Evolutionary conservation across 768 basidiomycete species (phyloP).

Genomic region (Phylloporus scabripes): DNA sequence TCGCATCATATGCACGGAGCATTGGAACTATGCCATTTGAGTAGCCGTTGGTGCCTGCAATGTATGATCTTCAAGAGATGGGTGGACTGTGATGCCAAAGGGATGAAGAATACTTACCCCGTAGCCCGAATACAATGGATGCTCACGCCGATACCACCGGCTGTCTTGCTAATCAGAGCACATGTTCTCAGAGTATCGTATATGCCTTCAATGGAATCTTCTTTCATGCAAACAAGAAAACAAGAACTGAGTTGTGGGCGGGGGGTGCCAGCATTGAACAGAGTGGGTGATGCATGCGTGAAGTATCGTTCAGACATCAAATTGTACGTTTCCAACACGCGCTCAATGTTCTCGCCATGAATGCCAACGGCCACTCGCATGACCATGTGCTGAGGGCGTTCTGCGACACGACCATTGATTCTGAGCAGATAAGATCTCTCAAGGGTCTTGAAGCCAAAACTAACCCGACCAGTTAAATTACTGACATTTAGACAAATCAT

Average conservation of each 20-base stretch:
- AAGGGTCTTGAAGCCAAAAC: conserved; percentile 99
- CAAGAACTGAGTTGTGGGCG: conserved; percentile 93
- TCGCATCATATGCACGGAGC: conserved; percentile 96
- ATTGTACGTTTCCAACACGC: conserved; percentile 86
- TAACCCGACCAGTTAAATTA: conserved; percentile 22
- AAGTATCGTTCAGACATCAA: conserved; percentile 98
- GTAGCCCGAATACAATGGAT: conserved; percentile 97
- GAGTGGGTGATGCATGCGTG: conserved; percentile 94
- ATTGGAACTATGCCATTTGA: conserved; percentile 99
- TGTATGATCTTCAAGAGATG: conserved; percentile 69
- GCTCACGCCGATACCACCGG: conserved; percentile 93
- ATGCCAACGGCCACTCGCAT: conserved; percentile 99
- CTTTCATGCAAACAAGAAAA: conserved; percentile 98
- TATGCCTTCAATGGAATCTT: conserved; percentile 98
- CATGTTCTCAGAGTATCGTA: conserved; percentile 98
- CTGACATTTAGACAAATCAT: not conserved
- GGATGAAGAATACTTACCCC: conserved; percentile 46
- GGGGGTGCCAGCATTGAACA: conserved; percentile 98
- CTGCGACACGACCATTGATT: conserved; percentile 90
- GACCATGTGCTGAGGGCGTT: conserved; percentile 97
- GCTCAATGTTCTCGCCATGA: conserved; percentile 84
- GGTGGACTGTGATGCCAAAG: not conserved
- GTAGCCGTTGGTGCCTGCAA: conserved; percentile 98
- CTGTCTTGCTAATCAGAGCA: conserved; percentile 99
- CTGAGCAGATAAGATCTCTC: conserved; percentile 96